Percentiles rank a stretch among this genome's conserved stretches.
These are phyloP conservation scores for Boletus mariae DNA, from an alignment of 1,284 basidiomycete species.

Conservation along the genomic window DNA sequence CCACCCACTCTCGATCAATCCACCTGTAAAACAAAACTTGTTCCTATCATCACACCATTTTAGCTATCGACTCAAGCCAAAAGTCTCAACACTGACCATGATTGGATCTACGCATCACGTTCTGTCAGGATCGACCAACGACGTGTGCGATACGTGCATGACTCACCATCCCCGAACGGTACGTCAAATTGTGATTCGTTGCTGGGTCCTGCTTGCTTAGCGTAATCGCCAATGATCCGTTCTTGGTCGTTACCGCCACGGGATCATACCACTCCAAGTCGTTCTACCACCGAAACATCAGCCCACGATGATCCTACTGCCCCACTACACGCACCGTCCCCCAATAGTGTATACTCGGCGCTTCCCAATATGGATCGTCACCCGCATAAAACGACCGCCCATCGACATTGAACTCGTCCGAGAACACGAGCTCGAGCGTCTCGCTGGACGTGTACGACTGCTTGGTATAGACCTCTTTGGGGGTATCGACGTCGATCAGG, in stretches of 20 bases:
- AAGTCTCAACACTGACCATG: conserved; percentile 43
- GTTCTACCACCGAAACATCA: conserved; percentile 22
- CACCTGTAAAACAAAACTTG: conserved; percentile 85
- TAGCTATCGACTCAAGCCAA: conserved; percentile 28
- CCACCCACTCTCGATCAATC: conserved; percentile 59
- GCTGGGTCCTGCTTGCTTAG: conserved; percentile 36
- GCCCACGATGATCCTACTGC: background rate
- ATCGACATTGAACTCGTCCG: conserved; percentile 64
- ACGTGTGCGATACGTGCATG: background rate
- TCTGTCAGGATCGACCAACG: background rate
- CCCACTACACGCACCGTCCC: conserved; percentile 29
- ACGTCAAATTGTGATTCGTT: conserved; percentile 55
- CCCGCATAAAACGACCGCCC: conserved; percentile 55
- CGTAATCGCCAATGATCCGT: conserved; percentile 63
- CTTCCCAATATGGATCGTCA: conserved; percentile 65
- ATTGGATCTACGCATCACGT: conserved; percentile 21
- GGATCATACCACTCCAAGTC: conserved; percentile 65
- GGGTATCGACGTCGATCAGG: conserved; percentile 78
- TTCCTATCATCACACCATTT: conserved; percentile 42
- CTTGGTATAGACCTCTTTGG: conserved; percentile 56
- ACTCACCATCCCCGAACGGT: conserved; percentile 39
- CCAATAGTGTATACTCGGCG: conserved; percentile 75
- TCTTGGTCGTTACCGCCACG: conserved; percentile 56
- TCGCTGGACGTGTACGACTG: conserved; percentile 49
- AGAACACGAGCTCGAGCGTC: conserved; percentile 58